phyloP scores from a whole-genome alignment of 1,284 basidiomycete genomes.

The Trichosporon sp. region DNA sequence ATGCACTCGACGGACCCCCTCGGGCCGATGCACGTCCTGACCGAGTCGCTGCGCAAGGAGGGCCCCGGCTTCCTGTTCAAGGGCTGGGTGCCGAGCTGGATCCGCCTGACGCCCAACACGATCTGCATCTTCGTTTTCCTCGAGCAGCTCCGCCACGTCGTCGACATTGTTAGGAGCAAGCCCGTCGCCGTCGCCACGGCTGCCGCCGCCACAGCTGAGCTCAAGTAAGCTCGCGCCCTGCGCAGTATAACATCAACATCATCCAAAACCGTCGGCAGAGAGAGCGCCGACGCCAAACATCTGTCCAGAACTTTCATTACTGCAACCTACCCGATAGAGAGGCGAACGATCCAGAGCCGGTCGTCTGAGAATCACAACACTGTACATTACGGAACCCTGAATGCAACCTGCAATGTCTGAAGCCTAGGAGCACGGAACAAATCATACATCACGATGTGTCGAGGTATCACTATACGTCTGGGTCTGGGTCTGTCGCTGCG shows the following conservation, averaged over 20 bases:
- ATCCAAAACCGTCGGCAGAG: too few relatives aligned
- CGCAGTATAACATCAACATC: background rate
- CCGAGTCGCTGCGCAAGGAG: slow-evolving; percentile 29
- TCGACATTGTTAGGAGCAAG: slow-evolving; percentile 27
- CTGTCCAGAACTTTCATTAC: background rate
- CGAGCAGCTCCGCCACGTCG: slow-evolving; percentile 43
- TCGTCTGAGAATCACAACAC: background rate
- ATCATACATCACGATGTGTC: background rate
- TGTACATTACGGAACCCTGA: background rate
- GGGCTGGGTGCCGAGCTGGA: slow-evolving; percentile 57
- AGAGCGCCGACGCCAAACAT: too few relatives aligned
- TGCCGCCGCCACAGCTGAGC: background rate
- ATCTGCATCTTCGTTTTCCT: slow-evolving; percentile 50
- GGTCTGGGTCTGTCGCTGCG: background rate
- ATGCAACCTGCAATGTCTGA: background rate
- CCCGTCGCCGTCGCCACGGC: background rate
- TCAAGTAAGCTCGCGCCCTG: slow-evolving; percentile 2
- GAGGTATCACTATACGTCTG: background rate
- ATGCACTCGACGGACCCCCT: slow-evolving; percentile 47
- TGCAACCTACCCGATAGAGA: background rate
- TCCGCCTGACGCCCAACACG: slow-evolving; percentile 52
- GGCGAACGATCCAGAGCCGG: background rate
- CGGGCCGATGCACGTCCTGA: slow-evolving; percentile 28
- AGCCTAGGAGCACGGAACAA: background rate
- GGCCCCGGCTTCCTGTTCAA: slow-evolving; percentile 55